phyloP scores from a whole-genome alignment of 2,329 filamentous ascomycete genomes.

The Diaporthe vexans region DNA sequence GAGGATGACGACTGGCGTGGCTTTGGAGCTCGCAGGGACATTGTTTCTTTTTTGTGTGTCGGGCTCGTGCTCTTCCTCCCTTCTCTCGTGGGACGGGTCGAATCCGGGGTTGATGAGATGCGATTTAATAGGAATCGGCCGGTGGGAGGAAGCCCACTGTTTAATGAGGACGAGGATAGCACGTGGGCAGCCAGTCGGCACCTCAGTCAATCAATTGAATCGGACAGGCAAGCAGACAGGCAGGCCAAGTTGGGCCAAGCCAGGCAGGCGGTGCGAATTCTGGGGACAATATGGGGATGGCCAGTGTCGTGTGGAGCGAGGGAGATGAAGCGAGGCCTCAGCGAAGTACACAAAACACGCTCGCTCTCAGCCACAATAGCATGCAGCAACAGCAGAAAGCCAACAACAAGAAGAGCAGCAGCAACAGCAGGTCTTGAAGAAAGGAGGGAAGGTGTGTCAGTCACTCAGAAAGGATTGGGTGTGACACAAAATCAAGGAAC shows the following conservation, averaged over 20 bases:
- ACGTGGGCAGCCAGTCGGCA: not conserved
- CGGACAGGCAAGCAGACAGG: not conserved
- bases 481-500: slow-evolving; percentile 15
- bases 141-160: not conserved
- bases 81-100: not conserved
- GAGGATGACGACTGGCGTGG: slow-evolving; percentile 23
- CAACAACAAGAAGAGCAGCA: not conserved
- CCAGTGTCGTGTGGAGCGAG: slow-evolving; percentile 5
- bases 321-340: slow-evolving; percentile 21
- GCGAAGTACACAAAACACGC: not conserved
- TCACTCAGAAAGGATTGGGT: not conserved
- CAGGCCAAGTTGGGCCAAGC: slow-evolving; percentile 15
- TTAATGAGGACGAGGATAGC: not conserved
- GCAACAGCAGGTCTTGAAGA: not conserved
- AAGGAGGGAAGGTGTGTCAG: not conserved
- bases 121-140: not conserved
- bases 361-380: not conserved
- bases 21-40: slow-evolving; percentile 1
- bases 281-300: slow-evolving; percentile 27
- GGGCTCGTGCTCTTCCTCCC: not conserved
- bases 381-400: not conserved
- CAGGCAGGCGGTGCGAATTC: slow-evolving; percentile 4
- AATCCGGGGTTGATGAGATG: not conserved
- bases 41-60: not conserved
- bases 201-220: slow-evolving; percentile 6